Conservation (phyloP, 441 rosid species). For the Isatis lusitanica region DNA sequence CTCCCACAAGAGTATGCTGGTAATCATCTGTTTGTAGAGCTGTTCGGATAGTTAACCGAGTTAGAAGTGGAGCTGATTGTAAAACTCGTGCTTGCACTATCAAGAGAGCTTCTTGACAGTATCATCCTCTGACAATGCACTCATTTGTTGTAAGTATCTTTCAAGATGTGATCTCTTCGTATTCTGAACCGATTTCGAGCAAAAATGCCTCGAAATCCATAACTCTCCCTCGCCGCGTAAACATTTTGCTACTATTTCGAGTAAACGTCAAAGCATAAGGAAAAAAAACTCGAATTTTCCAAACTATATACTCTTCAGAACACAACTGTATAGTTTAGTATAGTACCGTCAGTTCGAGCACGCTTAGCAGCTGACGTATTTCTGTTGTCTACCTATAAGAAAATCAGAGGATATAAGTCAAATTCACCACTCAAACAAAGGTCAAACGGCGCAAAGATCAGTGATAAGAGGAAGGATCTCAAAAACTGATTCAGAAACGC, state of each 20-base stretch:
- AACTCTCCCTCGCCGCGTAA: conserved; percentile 69
- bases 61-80: conserved; percentile 78
- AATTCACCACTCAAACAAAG: too few species aligned
- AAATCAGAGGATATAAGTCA: not conserved
- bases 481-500: too few species aligned
- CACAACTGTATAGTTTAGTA: not conserved
- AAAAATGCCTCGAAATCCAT: conserved; percentile 74
- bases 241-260: not conserved
- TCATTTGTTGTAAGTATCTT: conserved; percentile 99
- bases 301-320: not conserved
- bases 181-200: conserved; percentile 88
- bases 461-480: too few species aligned
- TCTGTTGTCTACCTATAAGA: conserved; percentile 76
- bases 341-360: conserved; percentile 91
- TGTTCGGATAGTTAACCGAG: conserved; percentile 58
- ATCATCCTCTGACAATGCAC: conserved; percentile 87
- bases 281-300: not conserved
- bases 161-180: conserved; percentile 89
- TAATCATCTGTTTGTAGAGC: conserved; percentile 45
- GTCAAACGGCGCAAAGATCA: conserved; percentile 6
- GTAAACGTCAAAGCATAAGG: not conserved
- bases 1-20: conserved; percentile 2
- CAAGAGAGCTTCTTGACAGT: conserved; percentile 83
- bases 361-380: conserved; percentile 95
- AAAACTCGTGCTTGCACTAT: conserved; percentile 68